Base-by-base conservation (phyloP, 257 asterid genomes). In the Parsonsia alboflavescens region DNA sequence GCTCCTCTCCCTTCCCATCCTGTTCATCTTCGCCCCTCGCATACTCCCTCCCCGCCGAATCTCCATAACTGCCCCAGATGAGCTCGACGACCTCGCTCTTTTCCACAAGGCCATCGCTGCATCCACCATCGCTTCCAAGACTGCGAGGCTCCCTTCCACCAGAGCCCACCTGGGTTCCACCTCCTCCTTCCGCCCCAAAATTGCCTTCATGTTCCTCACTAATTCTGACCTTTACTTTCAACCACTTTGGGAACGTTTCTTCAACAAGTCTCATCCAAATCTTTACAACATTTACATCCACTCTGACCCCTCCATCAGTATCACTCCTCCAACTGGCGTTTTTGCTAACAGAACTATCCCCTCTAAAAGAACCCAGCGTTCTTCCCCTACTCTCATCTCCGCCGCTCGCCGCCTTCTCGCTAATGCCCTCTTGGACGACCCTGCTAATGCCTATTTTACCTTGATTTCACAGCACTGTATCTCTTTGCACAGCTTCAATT, bases 131-230 rank as follows among this genome's bases (percentile, higher is more conserved):
- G 10, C 77, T 74, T 53, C 63, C 88, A 65, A 65, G 50, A 0
- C 50, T 21, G 58, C 49, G 2, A 70, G 73, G 80, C 91, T 72
- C 75, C 96, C 93, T 66, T 80, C 97, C 70, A 83, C 82, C 72
- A 87, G 78, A 80, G 84, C 90, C 56, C 96, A 84, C 49, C 85
- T 90, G 16, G 89, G 94, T 71, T 72, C 94, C 78, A 75, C 91
- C 75, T 79, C 91, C 76, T 82, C 85, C 63, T 89, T 88, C 81
- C 90, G 91, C 21, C 96, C 97, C 70, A 93, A 91, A 66, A 89
- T 93, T 79, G 98, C 97, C 4, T 93, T 93, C 82, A 80, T 93
- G 7, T 93, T 91, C 80, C 86, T 93, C 70, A 93, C 94, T 9
- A 91, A 93, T 76, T 85, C 98, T 52, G 84, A 82, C 61, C 92